Conservation (phyloP, 306 rosid species). For the Castanea crenata region DNA sequence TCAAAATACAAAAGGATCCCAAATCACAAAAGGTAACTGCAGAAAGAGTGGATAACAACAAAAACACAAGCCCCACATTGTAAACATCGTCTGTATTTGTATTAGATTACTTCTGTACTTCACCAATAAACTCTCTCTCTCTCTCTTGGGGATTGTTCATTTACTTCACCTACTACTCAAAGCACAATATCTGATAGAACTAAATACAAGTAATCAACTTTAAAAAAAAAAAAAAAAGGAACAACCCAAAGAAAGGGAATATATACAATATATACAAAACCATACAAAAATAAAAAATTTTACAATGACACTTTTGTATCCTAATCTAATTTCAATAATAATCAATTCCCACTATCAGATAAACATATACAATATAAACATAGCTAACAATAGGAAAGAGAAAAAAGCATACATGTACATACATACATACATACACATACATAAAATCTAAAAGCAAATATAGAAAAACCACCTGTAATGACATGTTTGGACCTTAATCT, state of each 20-base stretch:
- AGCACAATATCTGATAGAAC: neutral
- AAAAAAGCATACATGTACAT: neutral
- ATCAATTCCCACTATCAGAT: conserved; percentile 4
- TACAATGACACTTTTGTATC: neutral
- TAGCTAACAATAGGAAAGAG: neutral
- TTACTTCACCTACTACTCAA: neutral
- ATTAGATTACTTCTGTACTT: neutral
- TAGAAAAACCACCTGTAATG: neutral
- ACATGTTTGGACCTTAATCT: neutral
- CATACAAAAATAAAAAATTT: neutral
- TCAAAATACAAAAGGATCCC: neutral
- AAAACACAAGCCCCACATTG: neutral
- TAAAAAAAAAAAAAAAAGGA: neutral
- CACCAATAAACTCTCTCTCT: too few species aligned
- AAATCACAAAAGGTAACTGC: neutral
- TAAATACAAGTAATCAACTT: neutral
- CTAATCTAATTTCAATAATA: neutral
- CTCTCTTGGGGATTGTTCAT: too few species aligned
- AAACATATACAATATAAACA: neutral
- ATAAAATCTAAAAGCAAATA: neutral
- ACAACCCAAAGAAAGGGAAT: neutral
- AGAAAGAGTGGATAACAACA: neutral
- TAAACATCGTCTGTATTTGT: neutral
- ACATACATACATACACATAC: too few species aligned
- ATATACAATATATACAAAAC: neutral